Conservation (phyloP, 2,329 filamentous ascomycete species). For the Blumeriella jaapii region DNA sequence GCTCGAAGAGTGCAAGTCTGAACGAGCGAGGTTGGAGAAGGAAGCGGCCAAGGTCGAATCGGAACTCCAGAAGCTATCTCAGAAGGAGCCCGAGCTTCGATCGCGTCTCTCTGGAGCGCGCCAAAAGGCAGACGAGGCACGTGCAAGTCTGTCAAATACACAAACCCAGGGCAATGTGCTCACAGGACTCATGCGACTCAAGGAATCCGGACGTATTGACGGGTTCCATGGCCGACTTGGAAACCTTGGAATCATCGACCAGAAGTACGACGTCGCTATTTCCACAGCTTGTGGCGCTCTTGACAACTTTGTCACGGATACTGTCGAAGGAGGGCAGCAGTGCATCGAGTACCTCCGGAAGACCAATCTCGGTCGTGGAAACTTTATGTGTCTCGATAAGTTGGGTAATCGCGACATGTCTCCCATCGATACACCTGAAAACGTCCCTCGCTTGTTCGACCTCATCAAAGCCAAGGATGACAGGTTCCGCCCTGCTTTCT, state of each 20-base stretch:
- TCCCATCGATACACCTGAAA: slow-evolving; percentile 77
- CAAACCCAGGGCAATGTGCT: slow-evolving; percentile 91
- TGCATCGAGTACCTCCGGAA: slow-evolving; percentile 97
- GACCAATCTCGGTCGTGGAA: slow-evolving; percentile 91
- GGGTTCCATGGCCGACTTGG: slow-evolving; percentile 93
- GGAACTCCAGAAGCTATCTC: slow-evolving; percentile 59
- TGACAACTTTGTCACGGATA: slow-evolving; percentile 94
- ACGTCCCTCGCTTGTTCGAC: slow-evolving; percentile 86
- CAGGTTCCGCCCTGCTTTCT: slow-evolving; percentile 82
- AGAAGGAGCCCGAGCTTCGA: slow-evolving; percentile 72
- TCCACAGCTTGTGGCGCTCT: slow-evolving; percentile 87
- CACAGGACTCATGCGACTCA: slow-evolving; percentile 83
- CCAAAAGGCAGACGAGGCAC: slow-evolving; percentile 92
- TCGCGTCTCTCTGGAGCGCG: slow-evolving; percentile 78
- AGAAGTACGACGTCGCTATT: slow-evolving; percentile 93
- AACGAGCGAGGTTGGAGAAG: slow-evolving; percentile 62
- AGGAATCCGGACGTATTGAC: slow-evolving; percentile 91
- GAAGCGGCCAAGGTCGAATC: slow-evolving; percentile 61
- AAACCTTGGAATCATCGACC: slow-evolving; percentile 86
- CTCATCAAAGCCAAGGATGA: slow-evolving; percentile 82
- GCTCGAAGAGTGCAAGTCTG: slow-evolving; percentile 61
- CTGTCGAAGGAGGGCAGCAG: slow-evolving; percentile 90
- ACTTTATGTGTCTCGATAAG: slow-evolving; percentile 93
- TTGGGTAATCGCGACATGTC: slow-evolving; percentile 68
- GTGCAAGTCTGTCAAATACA: slow-evolving; percentile 76